Percentiles rank a stretch among this genome's conserved stretches.
These are phyloP conservation scores for Glomus cerebriforme DNA, from an alignment of 192 early-diverging fungal species.

Conservation along the genomic window DNA sequence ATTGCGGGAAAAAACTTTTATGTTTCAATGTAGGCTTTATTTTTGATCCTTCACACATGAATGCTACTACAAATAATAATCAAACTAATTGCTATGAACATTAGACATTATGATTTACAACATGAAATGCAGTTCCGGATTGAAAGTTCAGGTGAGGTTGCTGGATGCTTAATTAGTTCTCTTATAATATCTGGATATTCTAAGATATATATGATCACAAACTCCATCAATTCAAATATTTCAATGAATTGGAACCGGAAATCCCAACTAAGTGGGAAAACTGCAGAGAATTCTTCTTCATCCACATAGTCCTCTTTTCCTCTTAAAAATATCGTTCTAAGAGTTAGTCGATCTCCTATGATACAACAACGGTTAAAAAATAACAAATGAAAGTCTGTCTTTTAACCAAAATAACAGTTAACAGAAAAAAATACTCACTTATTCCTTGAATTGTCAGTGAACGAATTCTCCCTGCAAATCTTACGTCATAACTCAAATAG, in stretches of 20 bases:
- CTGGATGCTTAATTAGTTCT: constrained; percentile 17
- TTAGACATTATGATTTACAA: too few species aligned
- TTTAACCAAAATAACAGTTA: background rate
- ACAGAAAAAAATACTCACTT: background rate
- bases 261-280: constrained; percentile 8
- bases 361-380: background rate
- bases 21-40: too few species aligned
- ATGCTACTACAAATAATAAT: too few species aligned
- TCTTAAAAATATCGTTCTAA: constrained; percentile 13
- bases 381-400: background rate
- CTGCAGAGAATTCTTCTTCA: constrained; percentile 3
- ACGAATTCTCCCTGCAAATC: constrained; percentile 11
- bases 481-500: constrained; percentile 24
- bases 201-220: background rate
- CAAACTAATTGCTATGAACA: background rate
- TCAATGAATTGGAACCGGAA: constrained; percentile 22
- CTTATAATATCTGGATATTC: constrained; percentile 14
- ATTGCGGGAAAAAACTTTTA: too few species aligned
- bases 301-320: background rate
- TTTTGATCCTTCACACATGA: too few species aligned
- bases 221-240: constrained; percentile 27
- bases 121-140: constrained; percentile 15
- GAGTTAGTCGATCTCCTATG: constrained; percentile 9
- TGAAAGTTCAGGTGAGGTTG: constrained; percentile 7
- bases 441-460: constrained; percentile 32